Evolutionary conservation across 441 rosid species (phyloP).

Genomic region (Eugenia klotzschiana): DNA sequence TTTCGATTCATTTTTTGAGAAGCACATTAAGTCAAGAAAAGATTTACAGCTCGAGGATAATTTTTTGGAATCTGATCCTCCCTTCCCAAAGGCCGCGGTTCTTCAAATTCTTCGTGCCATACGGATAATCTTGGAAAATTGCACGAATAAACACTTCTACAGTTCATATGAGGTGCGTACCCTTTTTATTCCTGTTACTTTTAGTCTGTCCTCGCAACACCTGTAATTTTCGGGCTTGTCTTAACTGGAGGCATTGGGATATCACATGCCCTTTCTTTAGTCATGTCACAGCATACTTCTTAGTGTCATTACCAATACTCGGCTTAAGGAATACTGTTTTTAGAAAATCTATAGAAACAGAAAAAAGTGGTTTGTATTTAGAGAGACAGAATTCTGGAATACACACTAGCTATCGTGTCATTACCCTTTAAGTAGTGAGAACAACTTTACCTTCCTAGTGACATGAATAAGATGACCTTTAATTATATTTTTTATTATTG

Average conservation of each 20-base stretch:
- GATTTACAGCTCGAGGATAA: constrained; percentile 76
- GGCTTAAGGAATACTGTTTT: not conserved
- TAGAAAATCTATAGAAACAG: not conserved
- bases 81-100: constrained; percentile 81
- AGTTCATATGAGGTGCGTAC: constrained; percentile 78
- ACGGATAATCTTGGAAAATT: constrained; percentile 83
- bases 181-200: not conserved
- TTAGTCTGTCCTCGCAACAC: not conserved
- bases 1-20: constrained; percentile 89
- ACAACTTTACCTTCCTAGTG: not conserved
- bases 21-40: constrained; percentile 72
- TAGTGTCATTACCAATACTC: not conserved
- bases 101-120: constrained; percentile 87
- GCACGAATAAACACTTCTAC: constrained; percentile 86
- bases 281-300: not conserved
- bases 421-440: not conserved
- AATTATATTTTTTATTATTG: not conserved
- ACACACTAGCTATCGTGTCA: not conserved
- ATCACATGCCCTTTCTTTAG: not conserved
- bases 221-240: not conserved
- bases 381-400: not conserved
- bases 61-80: constrained; percentile 55
- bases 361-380: not conserved
- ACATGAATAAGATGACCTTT: not conserved
- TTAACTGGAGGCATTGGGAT: not conserved